phyloP scores from a whole-genome alignment of 2,329 filamentous ascomycete species.

The Talaromyces funiculosus region DNA sequence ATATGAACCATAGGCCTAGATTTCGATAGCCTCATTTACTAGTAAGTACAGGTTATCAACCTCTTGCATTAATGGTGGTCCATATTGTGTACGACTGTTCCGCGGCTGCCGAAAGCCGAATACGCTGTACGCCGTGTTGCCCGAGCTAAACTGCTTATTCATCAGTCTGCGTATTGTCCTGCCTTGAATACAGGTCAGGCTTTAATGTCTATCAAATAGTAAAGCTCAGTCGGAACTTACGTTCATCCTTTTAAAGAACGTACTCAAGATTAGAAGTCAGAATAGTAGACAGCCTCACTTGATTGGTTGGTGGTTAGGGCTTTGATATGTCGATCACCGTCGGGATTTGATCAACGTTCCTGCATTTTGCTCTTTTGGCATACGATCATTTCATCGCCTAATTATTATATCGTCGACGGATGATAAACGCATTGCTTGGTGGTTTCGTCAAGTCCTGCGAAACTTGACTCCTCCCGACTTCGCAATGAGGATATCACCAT shows the following conservation, averaged over 20 bases:
- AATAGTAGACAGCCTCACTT: not conserved
- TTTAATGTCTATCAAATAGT: not conserved
- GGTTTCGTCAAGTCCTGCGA: not conserved
- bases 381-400: too few species aligned
- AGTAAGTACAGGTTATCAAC: too few species aligned
- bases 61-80: not conserved
- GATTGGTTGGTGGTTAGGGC: not conserved
- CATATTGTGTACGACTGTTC: not conserved
- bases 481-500: not conserved
- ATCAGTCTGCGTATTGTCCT: not conserved
- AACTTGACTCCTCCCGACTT: not conserved
- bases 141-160: not conserved
- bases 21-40: not conserved
- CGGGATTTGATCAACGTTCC: not conserved
- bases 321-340: not conserved
- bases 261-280: not conserved
- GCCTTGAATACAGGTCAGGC: too few species aligned
- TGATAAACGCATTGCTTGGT: not conserved
- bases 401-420: not conserved
- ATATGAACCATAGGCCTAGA: not conserved
- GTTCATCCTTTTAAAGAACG: not conserved
- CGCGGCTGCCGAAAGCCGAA: not conserved
- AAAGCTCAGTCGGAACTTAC: not conserved
- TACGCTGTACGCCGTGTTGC: not conserved
- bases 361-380: too few species aligned